Base-by-base conservation (phyloP, 306 rosid genomes). In the Glycine tomentella region DNA sequence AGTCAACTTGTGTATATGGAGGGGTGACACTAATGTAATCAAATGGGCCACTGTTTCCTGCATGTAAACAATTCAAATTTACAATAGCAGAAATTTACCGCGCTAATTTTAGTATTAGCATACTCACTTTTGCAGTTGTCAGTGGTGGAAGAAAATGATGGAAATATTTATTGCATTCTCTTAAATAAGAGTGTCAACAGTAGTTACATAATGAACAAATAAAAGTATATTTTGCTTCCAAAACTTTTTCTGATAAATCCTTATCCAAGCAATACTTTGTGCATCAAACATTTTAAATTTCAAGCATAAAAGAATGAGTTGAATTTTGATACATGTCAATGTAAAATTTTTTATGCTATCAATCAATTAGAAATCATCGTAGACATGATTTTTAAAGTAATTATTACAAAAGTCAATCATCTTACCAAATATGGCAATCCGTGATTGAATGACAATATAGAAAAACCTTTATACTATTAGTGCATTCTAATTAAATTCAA, bases 1-100 rank as follows among this genome's bases (percentile, higher is more conserved):
- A 93, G 82, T 95, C 97, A 80, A 95, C 99, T 90, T 88, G 88
- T 55, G 87, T 84, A 62, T 92, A 95, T 11, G 99, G 99, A 74
- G 98, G 99, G 52, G 99, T 95, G 59, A 95, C 98, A 79, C 98
- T 95, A 38, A 93, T 87, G 88, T 93, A 95, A 85, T 93, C 98
- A 87, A 95, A 95, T 53, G 92, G 87, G 16, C 88, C 86, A 44
- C 20, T 77, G 65, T 85, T 86, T 80, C 94, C 97, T 93, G 88
- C 82, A 88, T 74, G 69, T 33, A 71, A 71, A 46, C 51, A 80
- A 48, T 48, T 65, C 38, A 67, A 70, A 64, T 45, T 75, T n/a
- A 74, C 44, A 83, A 44, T 48, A 53, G 66, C 49, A 71, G 44
- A 38, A 38, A 71, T n/a, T n/a, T 33, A 36, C 33, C 17, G 9